phyloP scores from a whole-genome alignment of 164 flowering plant species.

The Aristolochia fimbriata region DNA sequence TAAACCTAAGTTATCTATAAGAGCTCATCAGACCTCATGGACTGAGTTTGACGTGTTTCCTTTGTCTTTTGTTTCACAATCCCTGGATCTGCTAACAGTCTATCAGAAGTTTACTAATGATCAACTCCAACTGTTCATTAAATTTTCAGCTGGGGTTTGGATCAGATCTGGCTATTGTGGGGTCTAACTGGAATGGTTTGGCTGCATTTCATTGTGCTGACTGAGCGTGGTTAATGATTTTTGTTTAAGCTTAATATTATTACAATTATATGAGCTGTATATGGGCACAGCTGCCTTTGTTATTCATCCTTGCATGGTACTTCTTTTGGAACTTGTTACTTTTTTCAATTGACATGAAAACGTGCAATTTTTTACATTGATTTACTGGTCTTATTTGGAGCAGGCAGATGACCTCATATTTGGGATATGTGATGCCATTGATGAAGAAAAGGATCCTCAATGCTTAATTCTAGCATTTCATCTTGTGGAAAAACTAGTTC shows the following conservation, averaged over 20 bases:
- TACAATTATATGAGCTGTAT: background rate
- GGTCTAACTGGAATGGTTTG: too few species aligned
- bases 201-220: too few species aligned
- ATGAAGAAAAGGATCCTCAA: constrained; percentile 87
- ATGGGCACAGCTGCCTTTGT: background rate
- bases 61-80: too few species aligned
- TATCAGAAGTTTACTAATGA: too few species aligned
- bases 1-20: too few species aligned
- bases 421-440: constrained; percentile 82
- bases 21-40: too few species aligned
- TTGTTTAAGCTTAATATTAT: background rate
- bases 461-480: constrained; percentile 74
- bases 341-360: background rate
- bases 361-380: too few species aligned
- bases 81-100: too few species aligned
- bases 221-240: background rate
- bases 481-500: constrained; percentile 53
- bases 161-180: too few species aligned
- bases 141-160: too few species aligned
- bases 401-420: constrained; percentile 71
- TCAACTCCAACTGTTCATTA: too few species aligned
- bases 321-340: background rate
- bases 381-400: constrained; percentile 5
- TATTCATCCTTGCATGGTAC: background rate
- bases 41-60: too few species aligned